Evolutionary conservation across 2,329 filamentous ascomycete genomes (phyloP).

Genomic region (Hirsutella thompsonii): DNA sequence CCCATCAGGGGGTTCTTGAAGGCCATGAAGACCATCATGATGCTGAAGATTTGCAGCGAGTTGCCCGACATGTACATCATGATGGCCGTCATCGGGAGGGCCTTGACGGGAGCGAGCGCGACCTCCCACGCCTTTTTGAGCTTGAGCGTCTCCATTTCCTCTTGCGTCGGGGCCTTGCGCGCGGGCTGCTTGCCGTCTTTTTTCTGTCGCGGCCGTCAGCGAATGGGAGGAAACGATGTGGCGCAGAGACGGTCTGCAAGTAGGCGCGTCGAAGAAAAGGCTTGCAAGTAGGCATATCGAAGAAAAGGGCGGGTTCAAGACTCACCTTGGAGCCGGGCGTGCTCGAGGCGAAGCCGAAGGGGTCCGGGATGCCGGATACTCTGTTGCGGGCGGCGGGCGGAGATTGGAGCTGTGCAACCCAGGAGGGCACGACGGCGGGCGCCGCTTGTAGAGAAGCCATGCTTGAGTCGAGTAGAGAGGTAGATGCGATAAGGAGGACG

Average conservation of each 20-base stretch:
- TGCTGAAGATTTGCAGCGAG: constrained; percentile 95
- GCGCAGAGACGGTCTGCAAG: too few relatives aligned
- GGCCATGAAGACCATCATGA: constrained; percentile 99
- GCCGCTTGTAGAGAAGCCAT: constrained; percentile 16
- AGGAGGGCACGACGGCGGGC: constrained; percentile 48
- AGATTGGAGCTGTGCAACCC: constrained; percentile 70
- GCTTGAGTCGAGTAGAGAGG: too few relatives aligned
- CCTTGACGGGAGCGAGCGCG: constrained; percentile 83
- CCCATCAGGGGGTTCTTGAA: constrained; percentile 94
- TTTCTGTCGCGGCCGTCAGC: constrained; percentile 30
- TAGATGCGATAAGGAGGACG: background rate
- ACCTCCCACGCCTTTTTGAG: constrained; percentile 99
- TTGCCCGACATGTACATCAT: constrained; percentile 99
- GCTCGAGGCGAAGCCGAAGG: constrained; percentile 64
- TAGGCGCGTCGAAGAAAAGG: too few relatives aligned
- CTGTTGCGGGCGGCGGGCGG: constrained; percentile 56
- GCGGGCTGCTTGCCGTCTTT: constrained; percentile 30
- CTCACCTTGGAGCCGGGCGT: constrained; percentile 43
- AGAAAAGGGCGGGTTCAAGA: too few relatives aligned
- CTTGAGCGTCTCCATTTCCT: constrained; percentile 91
- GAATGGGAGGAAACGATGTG: too few relatives aligned
- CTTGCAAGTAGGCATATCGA: too few relatives aligned
- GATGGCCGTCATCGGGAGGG: constrained; percentile 93
- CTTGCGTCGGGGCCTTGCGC: constrained; percentile 57
- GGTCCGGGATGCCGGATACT: constrained; percentile 60